phyloP scores from a whole-genome alignment of 2,329 filamentous ascomycete species.

The Sporothrix globosa region DNA sequence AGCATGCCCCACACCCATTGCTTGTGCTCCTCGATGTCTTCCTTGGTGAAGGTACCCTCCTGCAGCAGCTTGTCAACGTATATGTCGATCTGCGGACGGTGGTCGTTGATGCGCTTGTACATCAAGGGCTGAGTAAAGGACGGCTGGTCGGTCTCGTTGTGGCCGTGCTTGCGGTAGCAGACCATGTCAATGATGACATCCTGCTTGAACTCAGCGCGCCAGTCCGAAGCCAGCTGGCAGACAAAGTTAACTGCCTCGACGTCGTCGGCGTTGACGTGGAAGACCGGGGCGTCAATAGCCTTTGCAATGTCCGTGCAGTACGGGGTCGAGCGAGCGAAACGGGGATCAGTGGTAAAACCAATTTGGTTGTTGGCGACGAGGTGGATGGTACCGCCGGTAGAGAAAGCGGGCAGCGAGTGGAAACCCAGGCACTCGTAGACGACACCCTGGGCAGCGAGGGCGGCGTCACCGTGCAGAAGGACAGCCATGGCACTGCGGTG shows the following conservation, averaged over 20 bases:
- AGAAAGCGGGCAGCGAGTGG: slow-evolving; percentile 92
- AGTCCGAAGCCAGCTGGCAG: slow-evolving; percentile 94
- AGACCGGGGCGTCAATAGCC: slow-evolving; percentile 95
- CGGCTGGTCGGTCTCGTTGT: slow-evolving; percentile 99
- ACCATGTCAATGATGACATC: slow-evolving; percentile 98
- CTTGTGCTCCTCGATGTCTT: slow-evolving; percentile 98
- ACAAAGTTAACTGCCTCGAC: slow-evolving; percentile 98
- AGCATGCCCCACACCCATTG: slow-evolving; percentile 99
- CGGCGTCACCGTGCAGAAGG: slow-evolving; percentile 93
- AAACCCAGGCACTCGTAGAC: slow-evolving; percentile 99
- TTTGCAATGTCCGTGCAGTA: slow-evolving; percentile 99
- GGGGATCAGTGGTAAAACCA: slow-evolving; percentile 97
- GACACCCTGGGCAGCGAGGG: slow-evolving; percentile 93
- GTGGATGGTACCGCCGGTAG: slow-evolving; percentile 95
- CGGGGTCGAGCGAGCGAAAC: slow-evolving; percentile 93
- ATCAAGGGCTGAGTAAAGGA: slow-evolving; percentile 99
- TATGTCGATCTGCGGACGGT: slow-evolving; percentile 83
- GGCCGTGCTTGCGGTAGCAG: slow-evolving; percentile 98
- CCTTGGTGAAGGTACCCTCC: slow-evolving; percentile 94
- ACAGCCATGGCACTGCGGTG: slow-evolving; percentile 93
- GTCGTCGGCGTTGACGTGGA: slow-evolving; percentile 99
- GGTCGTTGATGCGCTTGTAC: slow-evolving; percentile 95
- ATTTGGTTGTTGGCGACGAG: slow-evolving; percentile 99
- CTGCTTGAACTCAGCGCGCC: slow-evolving; percentile 97
- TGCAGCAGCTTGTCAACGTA: slow-evolving; percentile 89